A percentile compares a stretch with the other conserved stretches of the same genome.
These are phyloP conservation scores for Colletotrichum horii DNA, from an alignment of 2,329 filamentous ascomycete species.

Conservation along the genomic window DNA sequence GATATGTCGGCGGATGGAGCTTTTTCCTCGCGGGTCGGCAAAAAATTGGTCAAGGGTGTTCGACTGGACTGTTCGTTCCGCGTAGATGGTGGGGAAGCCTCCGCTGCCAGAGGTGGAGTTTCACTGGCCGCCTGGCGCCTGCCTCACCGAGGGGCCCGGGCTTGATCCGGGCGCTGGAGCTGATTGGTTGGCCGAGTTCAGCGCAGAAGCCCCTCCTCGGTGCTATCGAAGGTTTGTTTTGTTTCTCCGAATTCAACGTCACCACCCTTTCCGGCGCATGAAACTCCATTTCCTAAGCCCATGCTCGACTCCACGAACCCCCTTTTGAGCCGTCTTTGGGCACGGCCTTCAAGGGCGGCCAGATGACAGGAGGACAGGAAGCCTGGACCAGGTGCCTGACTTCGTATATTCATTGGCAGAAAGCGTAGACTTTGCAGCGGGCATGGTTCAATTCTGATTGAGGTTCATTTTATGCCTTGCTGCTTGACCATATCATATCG, in stretches of 20 bases:
- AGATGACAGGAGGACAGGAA: neutral
- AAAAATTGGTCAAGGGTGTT: slow-evolving; percentile 7
- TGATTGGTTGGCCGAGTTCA: slow-evolving; percentile 4
- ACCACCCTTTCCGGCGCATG: neutral
- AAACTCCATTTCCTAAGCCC: neutral
- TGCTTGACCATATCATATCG: neutral
- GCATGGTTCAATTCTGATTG: neutral
- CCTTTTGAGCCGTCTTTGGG: neutral
- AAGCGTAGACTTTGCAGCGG: neutral
- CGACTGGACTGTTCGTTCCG: neutral
- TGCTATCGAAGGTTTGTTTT: neutral
- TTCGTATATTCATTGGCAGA: neutral
- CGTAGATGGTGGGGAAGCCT: neutral
- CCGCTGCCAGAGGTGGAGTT: neutral
- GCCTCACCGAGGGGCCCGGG: neutral
- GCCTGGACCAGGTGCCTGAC: neutral
- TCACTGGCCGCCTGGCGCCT: slow-evolving; percentile 10
- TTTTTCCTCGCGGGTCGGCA: neutral
- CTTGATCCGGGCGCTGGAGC: neutral
- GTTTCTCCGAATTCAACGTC: neutral
- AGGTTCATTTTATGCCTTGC: neutral
- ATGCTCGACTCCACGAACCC: neutral
- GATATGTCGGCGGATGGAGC: neutral
- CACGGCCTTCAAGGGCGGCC: neutral
- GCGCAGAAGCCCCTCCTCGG: neutral